Evolutionary conservation across 2,329 filamentous ascomycete genomes (phyloP).

Genomic region (Xylaria polymorpha): DNA sequence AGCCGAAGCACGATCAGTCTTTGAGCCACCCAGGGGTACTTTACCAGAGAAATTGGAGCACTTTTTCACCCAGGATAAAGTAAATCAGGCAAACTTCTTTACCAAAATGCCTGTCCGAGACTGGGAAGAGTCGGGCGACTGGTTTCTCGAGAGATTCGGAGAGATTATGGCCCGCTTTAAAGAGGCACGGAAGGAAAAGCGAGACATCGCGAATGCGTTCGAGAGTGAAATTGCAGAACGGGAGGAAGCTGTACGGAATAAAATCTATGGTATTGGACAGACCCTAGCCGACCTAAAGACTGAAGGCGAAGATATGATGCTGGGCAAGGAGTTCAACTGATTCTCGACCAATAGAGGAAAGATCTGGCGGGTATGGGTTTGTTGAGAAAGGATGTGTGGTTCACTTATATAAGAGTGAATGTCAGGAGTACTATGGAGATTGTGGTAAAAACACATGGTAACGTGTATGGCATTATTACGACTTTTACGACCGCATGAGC

Average conservation of each 20-base stretch:
- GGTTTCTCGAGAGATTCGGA: constrained; percentile 67
- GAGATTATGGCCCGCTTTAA: constrained; percentile 61
- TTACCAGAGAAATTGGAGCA: constrained; percentile 63
- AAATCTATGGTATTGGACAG: constrained; percentile 64
- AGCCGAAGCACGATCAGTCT: constrained; percentile 53
- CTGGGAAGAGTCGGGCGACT: constrained; percentile 70
- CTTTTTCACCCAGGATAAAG: constrained; percentile 56
- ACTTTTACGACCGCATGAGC: constrained; percentile 37
- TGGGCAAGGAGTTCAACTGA: constrained; percentile 50
- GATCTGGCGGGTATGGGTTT: constrained; percentile 16
- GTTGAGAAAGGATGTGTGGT: constrained; percentile 20
- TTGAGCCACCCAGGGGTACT: constrained; percentile 53
- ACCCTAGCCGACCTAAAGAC: constrained; percentile 67
- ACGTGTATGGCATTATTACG: constrained; percentile 32
- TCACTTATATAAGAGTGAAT: constrained; percentile 22
- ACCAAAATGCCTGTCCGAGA: constrained; percentile 64
- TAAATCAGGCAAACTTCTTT: constrained; percentile 61
- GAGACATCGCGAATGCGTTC: constrained; percentile 61
- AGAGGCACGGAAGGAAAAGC: constrained; percentile 62
- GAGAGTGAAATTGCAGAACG: constrained; percentile 66
- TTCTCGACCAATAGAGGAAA: constrained; percentile 18
- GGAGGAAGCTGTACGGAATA: constrained; percentile 65
- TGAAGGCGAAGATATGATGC: constrained; percentile 67
- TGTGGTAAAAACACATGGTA: constrained; percentile 8
- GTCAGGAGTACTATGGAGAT: constrained; percentile 18